phyloP scores from a whole-genome alignment of 2,329 filamentous ascomycete genomes.

The Eutypella sp. region DNA sequence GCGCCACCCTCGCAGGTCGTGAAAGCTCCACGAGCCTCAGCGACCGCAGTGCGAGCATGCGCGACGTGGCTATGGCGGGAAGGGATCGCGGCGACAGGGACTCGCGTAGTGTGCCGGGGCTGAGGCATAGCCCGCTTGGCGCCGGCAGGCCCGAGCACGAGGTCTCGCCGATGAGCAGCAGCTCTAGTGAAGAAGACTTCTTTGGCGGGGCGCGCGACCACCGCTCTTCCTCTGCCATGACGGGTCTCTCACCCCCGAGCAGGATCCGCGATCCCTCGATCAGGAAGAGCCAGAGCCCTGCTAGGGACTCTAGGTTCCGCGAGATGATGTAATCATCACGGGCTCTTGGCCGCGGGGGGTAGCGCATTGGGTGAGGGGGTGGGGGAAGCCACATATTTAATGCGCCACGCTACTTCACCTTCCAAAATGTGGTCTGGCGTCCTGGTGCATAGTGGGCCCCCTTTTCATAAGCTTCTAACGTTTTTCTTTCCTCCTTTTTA shows the following conservation, averaged over 20 bases:
- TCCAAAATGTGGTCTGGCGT: no score
- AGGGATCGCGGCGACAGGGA: constrained; percentile 11
- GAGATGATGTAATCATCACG: constrained; percentile 46
- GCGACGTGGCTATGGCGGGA: constrained; percentile 43
- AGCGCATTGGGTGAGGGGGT: no score
- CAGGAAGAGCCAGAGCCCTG: constrained; percentile 48
- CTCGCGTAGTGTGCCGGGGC: no score
- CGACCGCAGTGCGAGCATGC: constrained; percentile 37
- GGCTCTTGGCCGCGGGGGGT: no score
- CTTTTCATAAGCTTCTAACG: no score
- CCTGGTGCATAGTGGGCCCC: no score
- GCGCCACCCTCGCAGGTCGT: constrained; percentile 40
- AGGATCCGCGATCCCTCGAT: constrained; percentile 29
- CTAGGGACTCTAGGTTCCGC: constrained; percentile 52
- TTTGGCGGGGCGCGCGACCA: constrained; percentile 36
- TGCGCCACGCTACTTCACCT: no score
- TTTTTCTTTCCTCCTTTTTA: no score
- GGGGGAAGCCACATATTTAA: no score
- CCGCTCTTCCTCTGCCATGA: constrained; percentile 31
- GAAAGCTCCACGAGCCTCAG: constrained; percentile 41
- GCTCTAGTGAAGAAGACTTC: constrained; percentile 34
- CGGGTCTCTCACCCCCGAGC: constrained; percentile 26
- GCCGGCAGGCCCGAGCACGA: no score
- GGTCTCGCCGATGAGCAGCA: constrained; percentile 27
- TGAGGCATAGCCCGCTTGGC: no score